phyloP scores from a whole-genome alignment of 305 asterid genomes.

The Ilex paraguariensis region DNA sequence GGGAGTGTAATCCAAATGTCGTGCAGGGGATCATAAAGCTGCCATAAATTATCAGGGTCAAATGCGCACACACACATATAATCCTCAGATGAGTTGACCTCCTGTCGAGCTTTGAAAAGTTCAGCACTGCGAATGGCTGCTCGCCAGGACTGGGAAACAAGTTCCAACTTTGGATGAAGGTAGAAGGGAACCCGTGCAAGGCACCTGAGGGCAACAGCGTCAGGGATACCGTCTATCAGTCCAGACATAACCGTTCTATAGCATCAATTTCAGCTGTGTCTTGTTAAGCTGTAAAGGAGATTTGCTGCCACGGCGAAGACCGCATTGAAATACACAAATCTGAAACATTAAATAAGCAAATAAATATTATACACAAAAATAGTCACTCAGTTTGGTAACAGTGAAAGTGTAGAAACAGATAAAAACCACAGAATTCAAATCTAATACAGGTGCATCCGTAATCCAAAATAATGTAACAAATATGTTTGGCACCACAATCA shows the following conservation, averaged over 20 bases:
- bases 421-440: too few relatives aligned
- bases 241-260: slow-evolving; percentile 46
- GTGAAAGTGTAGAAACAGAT: too few relatives aligned
- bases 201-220: slow-evolving; percentile 89
- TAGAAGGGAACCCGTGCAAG: slow-evolving; percentile 90
- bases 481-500: too few relatives aligned
- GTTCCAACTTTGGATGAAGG: slow-evolving; percentile 72
- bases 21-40: slow-evolving; percentile 75
- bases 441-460: too few relatives aligned
- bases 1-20: slow-evolving; percentile 97
- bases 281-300: too few relatives aligned
- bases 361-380: too few relatives aligned
- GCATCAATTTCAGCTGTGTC: too few relatives aligned
- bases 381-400: too few relatives aligned
- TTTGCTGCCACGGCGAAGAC: slow-evolving; percentile 15
- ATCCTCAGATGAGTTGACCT: slow-evolving; percentile 71
- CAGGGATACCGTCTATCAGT: slow-evolving; percentile 98
- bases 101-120: slow-evolving; percentile 82
- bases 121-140: slow-evolving; percentile 69
- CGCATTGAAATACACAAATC: slow-evolving; percentile 19
- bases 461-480: too few relatives aligned
- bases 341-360: slow-evolving; percentile 15
- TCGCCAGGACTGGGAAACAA: slow-evolving; percentile 88
- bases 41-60: slow-evolving; percentile 97
- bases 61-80: slow-evolving; percentile 81